Evolutionary conservation across 371 early-diverging fungal species (phyloP).

Genomic region (Mucor mucedo): DNA sequence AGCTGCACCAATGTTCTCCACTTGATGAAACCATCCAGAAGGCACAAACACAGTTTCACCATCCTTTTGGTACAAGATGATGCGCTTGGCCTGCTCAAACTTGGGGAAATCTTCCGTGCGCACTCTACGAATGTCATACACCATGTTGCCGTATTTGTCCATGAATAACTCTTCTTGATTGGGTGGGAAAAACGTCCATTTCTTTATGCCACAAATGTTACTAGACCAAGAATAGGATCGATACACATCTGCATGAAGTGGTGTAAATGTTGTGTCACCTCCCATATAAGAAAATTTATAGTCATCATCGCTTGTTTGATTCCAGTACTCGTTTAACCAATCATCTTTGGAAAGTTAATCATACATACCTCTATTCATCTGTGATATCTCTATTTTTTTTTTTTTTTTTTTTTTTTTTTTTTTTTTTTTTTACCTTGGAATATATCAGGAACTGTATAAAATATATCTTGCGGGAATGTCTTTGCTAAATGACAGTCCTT

Average conservation of each 20-base stretch:
- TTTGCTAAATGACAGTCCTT: conserved; percentile 77
- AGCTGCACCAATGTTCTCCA: conserved; percentile 69
- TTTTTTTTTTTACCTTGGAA: conserved; percentile 49
- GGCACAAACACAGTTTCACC: conserved; percentile 79
- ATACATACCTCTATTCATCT: background rate
- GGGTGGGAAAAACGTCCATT: conserved; percentile 75
- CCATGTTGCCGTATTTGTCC: conserved; percentile 50
- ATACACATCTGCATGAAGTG: conserved; percentile 80
- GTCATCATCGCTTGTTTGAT: conserved; percentile 48
- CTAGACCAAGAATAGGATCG: conserved; percentile 81
- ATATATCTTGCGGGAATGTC: conserved; percentile 52
- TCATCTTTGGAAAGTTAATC: conserved; percentile 50
- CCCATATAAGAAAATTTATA: conserved; percentile 80
- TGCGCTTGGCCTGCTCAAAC: conserved; percentile 52
- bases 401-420: no score
- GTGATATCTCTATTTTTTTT: no score
- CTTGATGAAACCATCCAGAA: conserved; percentile 80
- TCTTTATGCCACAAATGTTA: conserved; percentile 76
- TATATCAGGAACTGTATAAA: conserved; percentile 55
- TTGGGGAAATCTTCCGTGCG: conserved; percentile 55
- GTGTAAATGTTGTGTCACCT: conserved; percentile 74
- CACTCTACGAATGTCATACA: conserved; percentile 65
- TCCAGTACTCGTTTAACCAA: conserved; percentile 78
- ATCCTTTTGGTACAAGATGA: conserved; percentile 61
- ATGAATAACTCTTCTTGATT: conserved; percentile 59